Base-by-base conservation (phyloP, 148 eudicot genomes). In the Rheum nobile region DNA sequence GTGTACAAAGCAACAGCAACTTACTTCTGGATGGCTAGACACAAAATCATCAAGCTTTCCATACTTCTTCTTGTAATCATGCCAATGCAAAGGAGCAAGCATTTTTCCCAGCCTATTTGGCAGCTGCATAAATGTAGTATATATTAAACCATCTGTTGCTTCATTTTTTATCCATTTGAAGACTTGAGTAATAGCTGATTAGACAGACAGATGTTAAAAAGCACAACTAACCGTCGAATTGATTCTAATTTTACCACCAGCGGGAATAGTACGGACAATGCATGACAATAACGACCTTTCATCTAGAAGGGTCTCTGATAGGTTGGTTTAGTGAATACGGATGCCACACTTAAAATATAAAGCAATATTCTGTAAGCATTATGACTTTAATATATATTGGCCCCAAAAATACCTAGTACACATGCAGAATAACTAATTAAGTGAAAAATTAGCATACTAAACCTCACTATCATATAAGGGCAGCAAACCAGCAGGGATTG, bases 51-150 rank as follows among this genome's bases (percentile, higher is more conserved):
- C 97, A 68, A 96, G 99, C 82, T 90, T 96, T 75, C 99, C 99
- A 80, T 86, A 89, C 75, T 77, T 87, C 79, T 71, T 96, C 73
- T 86, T 92, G 78, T 96, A 96, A 78, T 96, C 99, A 84, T 90
- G 91, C 99, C 99, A 96, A 74, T 85, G 96, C 52, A 96, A 83
- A 77, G 99, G 99, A 26, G 99, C 88, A 77, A 96, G 96, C 95
- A 96, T 92, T 85, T 90, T 96, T 10, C 87, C 94, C 71, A 96
- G 92, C 84, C 99, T 90, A 79, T 90, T 96, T 13, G 94, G 96
- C 57, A 96, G 95, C 99, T 96, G 96, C 65, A 72, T 28, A 24
- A 31, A 67, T 4, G 48, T 1, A 32, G 48, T 47, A 34, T 73
- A 73, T 8, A n/a, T 50, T 34, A 50, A 29, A 2, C 11, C 43